Base-by-base conservation (phyloP, 2,329 filamentous ascomycete genomes). In the Ceratocystis ficicola region DNA sequence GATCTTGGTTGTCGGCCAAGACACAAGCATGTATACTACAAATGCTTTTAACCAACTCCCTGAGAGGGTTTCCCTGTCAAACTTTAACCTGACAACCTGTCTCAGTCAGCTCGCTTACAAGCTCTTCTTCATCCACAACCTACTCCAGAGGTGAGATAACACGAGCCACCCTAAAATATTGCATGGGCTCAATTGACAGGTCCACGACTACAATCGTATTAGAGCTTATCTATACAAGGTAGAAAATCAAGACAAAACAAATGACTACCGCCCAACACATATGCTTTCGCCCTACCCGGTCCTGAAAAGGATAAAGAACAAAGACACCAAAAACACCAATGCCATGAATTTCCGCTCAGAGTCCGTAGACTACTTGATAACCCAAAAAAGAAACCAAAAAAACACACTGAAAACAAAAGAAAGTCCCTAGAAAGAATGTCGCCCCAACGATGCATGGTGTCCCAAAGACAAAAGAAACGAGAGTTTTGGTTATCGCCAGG, bases 321-420 rank as follows among this genome's bases (percentile, higher is more conserved):
- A n/a, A 59, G 30, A 59, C 28, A n/a, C 55, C 55, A n/a, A 32
- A 57, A 59, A 59, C 55, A 36, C 55, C 55, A 10, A 17, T 20
- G n/a, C 55, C 36, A 59, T 59, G 28, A 59, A 59, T 59, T 28
- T 30, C 12, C 28, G 55, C 17, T n/a, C 30, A 17, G 30, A 22
- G 30, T 59, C 28, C 55, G 55, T 59, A 59, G 55, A 59, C 55
- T 59, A 25, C 28, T 59, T 3, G 28, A 59, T 8, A 32, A 30
- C 8, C 17, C 17, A 20, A 52, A 52, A 25, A 3, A 52, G 8
- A 28, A 2, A 4, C 44, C 20, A 5, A 4, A 15, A 63, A 28
- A 22, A 61, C 57, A 28, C 52, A 4, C 46, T n/a, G 28, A 32
- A 25, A 41, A 15, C 36, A 52, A 15, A 36, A 64, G 30, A 15